Conservation (phyloP, 306 rosid species). For the Arachis hypogaea region DNA sequence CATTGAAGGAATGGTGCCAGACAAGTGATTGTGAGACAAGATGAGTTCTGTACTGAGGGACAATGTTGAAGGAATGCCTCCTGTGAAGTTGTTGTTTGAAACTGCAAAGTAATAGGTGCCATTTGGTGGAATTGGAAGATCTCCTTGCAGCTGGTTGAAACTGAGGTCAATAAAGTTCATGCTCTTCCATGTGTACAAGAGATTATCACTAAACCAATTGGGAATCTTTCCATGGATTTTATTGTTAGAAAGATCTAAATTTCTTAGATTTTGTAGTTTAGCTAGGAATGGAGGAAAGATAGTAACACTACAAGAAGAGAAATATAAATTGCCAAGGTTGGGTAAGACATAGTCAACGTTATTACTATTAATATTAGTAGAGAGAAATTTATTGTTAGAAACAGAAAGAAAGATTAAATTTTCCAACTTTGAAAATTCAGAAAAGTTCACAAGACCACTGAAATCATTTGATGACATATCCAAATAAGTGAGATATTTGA, state of each 20-base stretch:
- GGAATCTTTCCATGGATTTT: slow-evolving; percentile 29
- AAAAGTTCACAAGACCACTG: neutral
- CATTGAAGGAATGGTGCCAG: neutral
- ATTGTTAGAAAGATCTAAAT: slow-evolving; percentile 7
- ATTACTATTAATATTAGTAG: neutral
- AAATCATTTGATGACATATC: slow-evolving; percentile 3
- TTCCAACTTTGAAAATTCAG: neutral
- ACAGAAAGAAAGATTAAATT: rapidly evolving
- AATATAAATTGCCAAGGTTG: no score
- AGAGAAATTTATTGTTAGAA: neutral
- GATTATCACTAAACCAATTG: slow-evolving; percentile 28
- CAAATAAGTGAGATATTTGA: neutral
- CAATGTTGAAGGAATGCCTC: neutral
- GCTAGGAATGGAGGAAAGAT: no score
- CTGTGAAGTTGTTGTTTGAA: slow-evolving; percentile 40
- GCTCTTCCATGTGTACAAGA: neutral
- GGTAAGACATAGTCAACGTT: neutral
- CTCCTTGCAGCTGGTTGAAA: slow-evolving; percentile 38
- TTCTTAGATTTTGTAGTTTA: no score
- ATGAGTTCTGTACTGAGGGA: no score
- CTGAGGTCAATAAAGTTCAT: neutral
- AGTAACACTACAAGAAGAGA: no score
- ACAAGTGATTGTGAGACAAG: no score
- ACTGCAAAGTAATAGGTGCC: neutral
- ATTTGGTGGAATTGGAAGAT: slow-evolving; percentile 15